Evolutionary conservation across 371 early-diverging fungal species (phyloP), one percentile per base, ranked within the genome.

Genomic region (Mortierella sp.): DNA sequence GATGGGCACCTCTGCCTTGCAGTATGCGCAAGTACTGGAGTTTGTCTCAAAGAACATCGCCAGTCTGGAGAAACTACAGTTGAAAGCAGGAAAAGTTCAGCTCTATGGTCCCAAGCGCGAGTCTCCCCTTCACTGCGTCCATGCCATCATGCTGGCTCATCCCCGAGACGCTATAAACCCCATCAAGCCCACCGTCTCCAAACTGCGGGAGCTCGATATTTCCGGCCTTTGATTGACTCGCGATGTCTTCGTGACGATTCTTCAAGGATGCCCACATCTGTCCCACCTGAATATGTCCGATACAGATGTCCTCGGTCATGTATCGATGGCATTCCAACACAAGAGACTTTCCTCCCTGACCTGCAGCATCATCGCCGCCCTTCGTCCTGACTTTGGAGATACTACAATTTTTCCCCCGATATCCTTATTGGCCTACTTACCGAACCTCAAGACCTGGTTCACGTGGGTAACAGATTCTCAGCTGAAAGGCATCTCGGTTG

Each of bases 361-460:
- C 68, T 26, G 43, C 29, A 64, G 68, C 13, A 41, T 58, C n/a
- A 64, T 74, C 37, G 37, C 64, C 4, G 40, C 63, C 48, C 9
- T 29, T 1, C 64, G 39, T 1, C 44, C 52, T 0, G 64, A 64
- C n/a, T 52, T 64, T 2, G 24, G 41, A 11, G 19, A 24, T 29
- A 9, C 24, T 44, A 7, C 61, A 3, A 16, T 31, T 66, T 5
- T 39, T 58, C 2, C 65, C 31, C 0, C 39, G 66, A n/a, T n/a
- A n/a, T n/a, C n/a, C 7, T 39, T 68, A 26, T 24, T 74, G 7
- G 22, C 37, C 7, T 68, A 74, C n/a, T 74, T 61, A 29, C 74
- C 74, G 1, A 68, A 68, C 19, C 50, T 74, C 24, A 29, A 16
- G 16, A 24, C 26, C 14, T 74, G 63, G 68, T 39, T 37, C 11